phyloP scores from a whole-genome alignment of 2,329 filamentous ascomycete genomes.

The Fusarium sp. region DNA sequence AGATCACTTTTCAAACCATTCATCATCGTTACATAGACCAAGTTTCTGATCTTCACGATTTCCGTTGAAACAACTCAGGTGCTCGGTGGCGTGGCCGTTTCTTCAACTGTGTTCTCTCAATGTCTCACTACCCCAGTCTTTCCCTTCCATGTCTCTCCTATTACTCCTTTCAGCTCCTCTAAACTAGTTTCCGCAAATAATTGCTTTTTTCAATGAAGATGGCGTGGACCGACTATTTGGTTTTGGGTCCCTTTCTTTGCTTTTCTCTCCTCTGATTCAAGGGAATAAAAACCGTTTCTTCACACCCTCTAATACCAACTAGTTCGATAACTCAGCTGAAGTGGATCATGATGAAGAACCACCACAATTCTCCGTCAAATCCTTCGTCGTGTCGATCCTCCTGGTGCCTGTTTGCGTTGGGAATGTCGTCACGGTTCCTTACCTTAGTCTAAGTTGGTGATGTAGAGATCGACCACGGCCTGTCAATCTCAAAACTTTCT shows the following conservation, averaged over 20 bases:
- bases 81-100: constrained; percentile 9
- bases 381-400: constrained; percentile 21
- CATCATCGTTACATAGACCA: constrained; percentile 6
- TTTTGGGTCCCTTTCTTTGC: constrained; percentile 3
- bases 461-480: constrained; percentile 23
- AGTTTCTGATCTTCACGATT: neutral
- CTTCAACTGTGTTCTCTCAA: constrained; percentile 31
- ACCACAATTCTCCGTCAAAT: constrained; percentile 19
- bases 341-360: constrained; percentile 30
- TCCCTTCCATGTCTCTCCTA: constrained; percentile 29
- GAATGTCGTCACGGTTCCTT: constrained; percentile 35
- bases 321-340: constrained; percentile 3
- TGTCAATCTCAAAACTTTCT: constrained; percentile 21
- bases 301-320: constrained; percentile 11
- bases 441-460: constrained; percentile 16
- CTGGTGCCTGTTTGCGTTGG: constrained; percentile 20
- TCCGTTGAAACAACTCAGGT: constrained; percentile 12
- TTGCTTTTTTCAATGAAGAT: constrained; percentile 24
- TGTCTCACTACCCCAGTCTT: constrained; percentile 40
- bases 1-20: neutral
- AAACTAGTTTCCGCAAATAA: constrained; percentile 27
- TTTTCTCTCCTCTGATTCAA: constrained; percentile 13
- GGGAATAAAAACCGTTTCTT: constrained; percentile 9
- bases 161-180: constrained; percentile 27
- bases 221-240: constrained; percentile 23